A percentile compares a stretch with the other conserved stretches of the same genome.
Conservation (phyloP, 1,139 yeast species). For the Zhuliangozyma parablackwelliae region DNA sequence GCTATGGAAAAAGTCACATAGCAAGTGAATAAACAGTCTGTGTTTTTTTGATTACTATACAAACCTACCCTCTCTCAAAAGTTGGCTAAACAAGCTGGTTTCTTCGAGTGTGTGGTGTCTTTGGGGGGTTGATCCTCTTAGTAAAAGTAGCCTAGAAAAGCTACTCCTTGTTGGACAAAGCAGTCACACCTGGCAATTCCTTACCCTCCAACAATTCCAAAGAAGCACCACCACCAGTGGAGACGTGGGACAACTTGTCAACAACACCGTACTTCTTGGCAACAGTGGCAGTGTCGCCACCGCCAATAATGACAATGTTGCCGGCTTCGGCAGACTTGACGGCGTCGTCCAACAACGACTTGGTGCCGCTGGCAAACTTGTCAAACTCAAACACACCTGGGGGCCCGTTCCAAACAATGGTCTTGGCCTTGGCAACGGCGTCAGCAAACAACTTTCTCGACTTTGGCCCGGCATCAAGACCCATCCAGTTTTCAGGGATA, state of each 20-base stretch:
- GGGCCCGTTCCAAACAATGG: conserved; percentile 99
- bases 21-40: no score
- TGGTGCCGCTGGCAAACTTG: conserved; percentile 84
- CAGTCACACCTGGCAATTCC: conserved; percentile 93
- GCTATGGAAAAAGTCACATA: no score
- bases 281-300: conserved; percentile 99
- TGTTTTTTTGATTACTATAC: no score
- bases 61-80: no score
- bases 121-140: no score
- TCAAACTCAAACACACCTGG: conserved; percentile 99
- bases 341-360: conserved; percentile 79
- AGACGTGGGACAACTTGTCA: conserved; percentile 91
- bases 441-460: conserved; percentile 69
- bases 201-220: conserved; percentile 97
- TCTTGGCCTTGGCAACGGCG: conserved; percentile 86
- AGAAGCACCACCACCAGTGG: conserved; percentile 99
- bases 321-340: conserved; percentile 83
- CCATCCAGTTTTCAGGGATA: conserved; percentile 91
- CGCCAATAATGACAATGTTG: conserved; percentile 94
- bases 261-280: conserved; percentile 96
- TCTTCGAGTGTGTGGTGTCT: no score
- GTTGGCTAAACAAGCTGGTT: no score
- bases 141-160: no score
- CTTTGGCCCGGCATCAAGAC: conserved; percentile 91
- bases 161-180: conserved; percentile 62